These are phyloP conservation scores for Obba rivulosa DNA, from an alignment of 768 basidiomycete genomes.

Conservation along the genomic window DNA sequence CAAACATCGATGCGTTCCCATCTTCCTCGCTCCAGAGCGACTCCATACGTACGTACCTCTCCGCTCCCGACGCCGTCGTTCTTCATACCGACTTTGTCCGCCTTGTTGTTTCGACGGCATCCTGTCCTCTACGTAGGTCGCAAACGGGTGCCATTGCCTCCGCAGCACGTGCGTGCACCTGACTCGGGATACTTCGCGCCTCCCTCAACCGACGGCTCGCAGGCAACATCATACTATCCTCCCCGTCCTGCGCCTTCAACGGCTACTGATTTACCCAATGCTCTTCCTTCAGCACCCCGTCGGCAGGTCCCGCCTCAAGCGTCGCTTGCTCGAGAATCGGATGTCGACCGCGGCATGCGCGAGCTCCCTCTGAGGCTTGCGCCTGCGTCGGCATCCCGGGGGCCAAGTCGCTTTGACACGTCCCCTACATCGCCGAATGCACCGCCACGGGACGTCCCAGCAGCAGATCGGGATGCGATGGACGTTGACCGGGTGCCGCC, in stretches of 20 bases:
- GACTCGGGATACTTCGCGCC: slow-evolving; percentile 12
- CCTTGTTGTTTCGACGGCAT: slow-evolving; percentile 16
- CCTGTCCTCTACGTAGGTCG: slow-evolving; percentile 19
- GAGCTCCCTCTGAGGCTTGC: not conserved
- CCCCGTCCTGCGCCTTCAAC: slow-evolving; percentile 1
- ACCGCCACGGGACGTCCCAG: not conserved
- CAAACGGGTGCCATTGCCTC: slow-evolving; percentile 39
- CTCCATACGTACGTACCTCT: slow-evolving; percentile 26
- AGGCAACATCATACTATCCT: slow-evolving; percentile 8
- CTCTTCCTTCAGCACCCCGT: slow-evolving; percentile 11
- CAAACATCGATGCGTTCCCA: slow-evolving; percentile 1
- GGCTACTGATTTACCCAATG: not conserved
- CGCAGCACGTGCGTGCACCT: slow-evolving; percentile 34
- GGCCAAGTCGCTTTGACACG: slow-evolving; percentile 5
- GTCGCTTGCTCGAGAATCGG: not conserved
- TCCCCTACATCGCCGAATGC: not conserved
- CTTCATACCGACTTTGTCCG: slow-evolving; percentile 21
- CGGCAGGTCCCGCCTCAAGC: slow-evolving; percentile 2
- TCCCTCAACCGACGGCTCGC: slow-evolving; percentile 5
- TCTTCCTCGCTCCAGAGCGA: slow-evolving; percentile 9
- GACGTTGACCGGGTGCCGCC: slow-evolving; percentile 12
- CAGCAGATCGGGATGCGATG: slow-evolving; percentile 12
- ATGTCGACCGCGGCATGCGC: not conserved
- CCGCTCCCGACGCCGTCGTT: slow-evolving; percentile 20
- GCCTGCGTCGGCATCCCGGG: not conserved